Evolutionary conservation across 1,284 basidiomycete species (phyloP).

Genomic region (Rugosomyces carneus): DNA sequence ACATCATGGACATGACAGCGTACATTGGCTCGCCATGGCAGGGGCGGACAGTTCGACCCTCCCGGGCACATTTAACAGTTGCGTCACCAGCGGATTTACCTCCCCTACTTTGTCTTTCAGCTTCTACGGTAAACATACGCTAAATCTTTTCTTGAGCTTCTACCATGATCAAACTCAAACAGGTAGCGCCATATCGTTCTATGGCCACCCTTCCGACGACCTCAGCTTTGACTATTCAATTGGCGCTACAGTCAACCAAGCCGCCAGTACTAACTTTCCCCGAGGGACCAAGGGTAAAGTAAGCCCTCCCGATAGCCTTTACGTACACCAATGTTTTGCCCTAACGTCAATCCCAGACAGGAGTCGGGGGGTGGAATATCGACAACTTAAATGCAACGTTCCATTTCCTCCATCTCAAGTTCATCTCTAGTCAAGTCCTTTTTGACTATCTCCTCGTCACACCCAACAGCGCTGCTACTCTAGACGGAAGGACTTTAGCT

Average conservation of each 20-base stretch:
- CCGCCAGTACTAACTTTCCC: neutral
- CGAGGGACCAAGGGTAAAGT: conserved; percentile 3
- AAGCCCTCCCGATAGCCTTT: neutral
- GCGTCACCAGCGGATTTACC: neutral
- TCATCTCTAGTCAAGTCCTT: neutral
- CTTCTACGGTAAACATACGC: neutral
- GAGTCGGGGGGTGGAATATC: neutral
- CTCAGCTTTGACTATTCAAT: conserved; percentile 2
- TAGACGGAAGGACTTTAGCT: conserved; percentile 3
- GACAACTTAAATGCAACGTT: neutral
- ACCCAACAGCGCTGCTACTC: neutral
- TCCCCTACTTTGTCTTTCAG: neutral
- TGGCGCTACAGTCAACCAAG: neutral
- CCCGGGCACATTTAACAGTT: neutral
- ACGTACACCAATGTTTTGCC: neutral
- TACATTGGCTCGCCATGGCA: neutral
- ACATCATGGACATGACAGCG: too few species aligned
- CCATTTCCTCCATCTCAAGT: neutral
- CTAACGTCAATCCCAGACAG: neutral
- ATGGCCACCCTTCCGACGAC: neutral
- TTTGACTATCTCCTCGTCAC: conserved; percentile 6
- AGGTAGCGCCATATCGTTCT: conserved; percentile 3
- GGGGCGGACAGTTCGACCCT: neutral
- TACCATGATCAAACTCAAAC: too few species aligned
- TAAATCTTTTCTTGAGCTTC: too few species aligned